Evolutionary conservation across 176 grass and related monocot genomes (phyloP).

Genomic region (Triticum turgidum): DNA sequence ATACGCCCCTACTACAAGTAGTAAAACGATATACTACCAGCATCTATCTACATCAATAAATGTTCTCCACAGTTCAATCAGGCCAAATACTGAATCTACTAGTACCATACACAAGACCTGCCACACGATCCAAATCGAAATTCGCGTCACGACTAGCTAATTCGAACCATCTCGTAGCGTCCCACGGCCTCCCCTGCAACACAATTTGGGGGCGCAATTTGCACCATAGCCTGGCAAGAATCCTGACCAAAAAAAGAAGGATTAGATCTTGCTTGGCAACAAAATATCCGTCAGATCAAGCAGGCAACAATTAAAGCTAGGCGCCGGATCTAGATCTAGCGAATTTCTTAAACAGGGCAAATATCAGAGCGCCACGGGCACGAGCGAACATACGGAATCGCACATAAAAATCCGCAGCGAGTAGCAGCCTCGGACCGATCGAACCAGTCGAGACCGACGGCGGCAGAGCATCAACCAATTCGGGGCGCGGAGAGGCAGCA

Average conservation of each 20-base stretch:
- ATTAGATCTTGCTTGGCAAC: not conserved
- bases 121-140: not conserved
- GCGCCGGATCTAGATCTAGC: constrained; percentile 38
- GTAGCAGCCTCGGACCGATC: not conserved
- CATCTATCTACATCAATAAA: not conserved
- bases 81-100: not conserved
- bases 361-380: not conserved
- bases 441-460: not conserved
- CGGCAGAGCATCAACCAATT: not conserved
- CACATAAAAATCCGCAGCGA: not conserved
- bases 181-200: not conserved
- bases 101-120: too few relatives aligned
- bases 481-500: not conserved
- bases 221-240: not conserved
- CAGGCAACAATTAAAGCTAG: not conserved
- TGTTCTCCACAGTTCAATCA: not conserved
- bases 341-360: not conserved
- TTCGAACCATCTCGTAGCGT: not conserved
- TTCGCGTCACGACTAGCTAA: not conserved
- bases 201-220: not conserved
- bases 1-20: not conserved
- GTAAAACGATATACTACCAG: not conserved
- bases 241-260: not conserved
- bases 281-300: not conserved
- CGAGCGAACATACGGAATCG: not conserved